phyloP scores from a whole-genome alignment of 768 basidiomycete genomes.

The Trametes cinnabarina region DNA sequence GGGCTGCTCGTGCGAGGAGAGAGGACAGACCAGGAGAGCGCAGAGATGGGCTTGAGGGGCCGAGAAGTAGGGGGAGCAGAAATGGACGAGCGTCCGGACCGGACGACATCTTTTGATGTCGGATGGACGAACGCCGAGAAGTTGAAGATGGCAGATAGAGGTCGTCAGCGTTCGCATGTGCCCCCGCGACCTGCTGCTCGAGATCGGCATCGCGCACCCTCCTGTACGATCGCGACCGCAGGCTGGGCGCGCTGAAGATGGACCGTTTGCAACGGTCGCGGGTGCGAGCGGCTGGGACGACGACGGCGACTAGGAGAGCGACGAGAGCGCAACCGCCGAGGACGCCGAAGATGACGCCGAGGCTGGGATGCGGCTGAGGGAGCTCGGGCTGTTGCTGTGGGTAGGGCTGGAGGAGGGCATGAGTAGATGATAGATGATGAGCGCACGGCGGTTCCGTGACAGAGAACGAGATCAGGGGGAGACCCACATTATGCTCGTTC shows the following conservation, averaged over 20 bases:
- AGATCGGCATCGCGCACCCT: slow-evolving; percentile 4
- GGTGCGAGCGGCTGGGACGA: slow-evolving; percentile 20
- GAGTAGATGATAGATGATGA: slow-evolving; percentile 6
- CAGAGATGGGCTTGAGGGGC: slow-evolving; percentile 25
- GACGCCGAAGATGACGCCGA: slow-evolving; percentile 22
- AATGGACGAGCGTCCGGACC: slow-evolving; percentile 23
- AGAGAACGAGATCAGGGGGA: slow-evolving; percentile 10
- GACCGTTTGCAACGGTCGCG: not conserved
- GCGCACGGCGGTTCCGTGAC: slow-evolving; percentile 8
- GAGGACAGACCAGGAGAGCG: slow-evolving; percentile 29
- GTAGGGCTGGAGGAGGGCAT: not conserved
- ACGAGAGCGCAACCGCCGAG: slow-evolving; percentile 21
- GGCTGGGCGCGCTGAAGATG: not conserved
- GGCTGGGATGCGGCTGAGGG: slow-evolving; percentile 10
- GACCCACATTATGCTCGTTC: slow-evolving; percentile 18
- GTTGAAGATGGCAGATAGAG: slow-evolving; percentile 20
- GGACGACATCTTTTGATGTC: slow-evolving; percentile 25
- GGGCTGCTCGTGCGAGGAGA: slow-evolving; percentile 22
- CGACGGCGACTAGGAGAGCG: slow-evolving; percentile 17
- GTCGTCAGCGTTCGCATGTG: not conserved
- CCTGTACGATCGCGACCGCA: not conserved
- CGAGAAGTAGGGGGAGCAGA: slow-evolving; percentile 21
- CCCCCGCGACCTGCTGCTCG: not conserved
- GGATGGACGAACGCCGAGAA: slow-evolving; percentile 20
- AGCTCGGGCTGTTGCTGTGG: not conserved